Evolutionary conservation across 352 stramenopile genomes (phyloP), one percentile per base, ranked within the genome.

Genomic region (Globisporangium spinosum): DNA sequence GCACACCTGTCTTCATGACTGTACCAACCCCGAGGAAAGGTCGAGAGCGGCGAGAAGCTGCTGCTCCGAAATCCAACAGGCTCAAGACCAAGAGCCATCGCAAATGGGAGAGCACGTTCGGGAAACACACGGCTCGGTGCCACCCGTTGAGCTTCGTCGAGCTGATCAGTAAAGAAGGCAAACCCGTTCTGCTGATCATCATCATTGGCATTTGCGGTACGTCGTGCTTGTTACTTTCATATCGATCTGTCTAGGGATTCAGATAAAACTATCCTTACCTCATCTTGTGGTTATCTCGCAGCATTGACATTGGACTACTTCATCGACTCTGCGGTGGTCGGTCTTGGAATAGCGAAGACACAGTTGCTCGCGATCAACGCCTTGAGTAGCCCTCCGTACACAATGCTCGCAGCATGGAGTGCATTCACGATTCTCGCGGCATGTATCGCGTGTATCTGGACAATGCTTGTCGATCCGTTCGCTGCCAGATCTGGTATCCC

Each of bases 401-500:
- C 51, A 3, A 65, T 67, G 45, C 76, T 82, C 35, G 62, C 60
- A 20, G 72, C 45, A 13, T 86, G 77, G 76, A 71, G 58, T 13
- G 70, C 70, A 0, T 89, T 84, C 62, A 81, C 70, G 1, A 59
- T 77, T 12, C 35, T 67, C 27, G 64, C 84, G 12, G 80, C 70
- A 0, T 58, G 67, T 2, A 23, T 83, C 0, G 80, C 70, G 4
- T 77, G 85, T 49, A 51, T 74, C 29, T 89, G 77, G 76, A 89
- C 79, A 9, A 67, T 70, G 23, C 43, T 74, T 7, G 67, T 88
- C 2, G 80, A 89, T 43, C 72, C 73, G 2, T 67, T 82, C 49
- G 78, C 80, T 20, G 76, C 75, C 2, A 84, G 85, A 4, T 93
- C 84, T 8, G 86, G 86, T 1, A 89, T 94, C 40, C 79, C 86